These are phyloP conservation scores for Saccharomyces hybrid DNA, from an alignment of 1,139 yeast species.

Conservation along the genomic window DNA sequence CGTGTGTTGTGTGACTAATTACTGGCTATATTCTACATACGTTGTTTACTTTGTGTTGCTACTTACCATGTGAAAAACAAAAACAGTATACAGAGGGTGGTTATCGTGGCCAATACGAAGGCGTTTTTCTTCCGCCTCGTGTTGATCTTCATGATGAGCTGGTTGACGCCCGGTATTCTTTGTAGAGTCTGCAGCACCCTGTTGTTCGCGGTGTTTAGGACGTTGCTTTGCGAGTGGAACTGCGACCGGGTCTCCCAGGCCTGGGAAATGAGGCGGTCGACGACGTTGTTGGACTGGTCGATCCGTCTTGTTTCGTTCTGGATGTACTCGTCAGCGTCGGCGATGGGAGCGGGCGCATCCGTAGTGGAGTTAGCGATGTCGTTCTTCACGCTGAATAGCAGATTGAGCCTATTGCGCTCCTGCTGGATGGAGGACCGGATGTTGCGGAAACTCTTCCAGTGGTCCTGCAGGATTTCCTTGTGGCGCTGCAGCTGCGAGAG, in stretches of 20 bases:
- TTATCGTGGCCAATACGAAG: constrained; percentile 67
- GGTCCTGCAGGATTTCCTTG: constrained; percentile 66
- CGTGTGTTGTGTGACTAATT: background rate
- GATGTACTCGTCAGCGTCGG: constrained; percentile 57
- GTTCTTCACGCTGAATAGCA: constrained; percentile 65
- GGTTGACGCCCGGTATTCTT: constrained; percentile 75
- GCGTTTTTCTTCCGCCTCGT: constrained; percentile 86
- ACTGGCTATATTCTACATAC: background rate
- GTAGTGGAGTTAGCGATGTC: constrained; percentile 46
- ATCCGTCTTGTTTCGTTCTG: constrained; percentile 70
- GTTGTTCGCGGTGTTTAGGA: constrained; percentile 57
- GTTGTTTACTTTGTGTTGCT: background rate
- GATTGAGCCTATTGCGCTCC: constrained; percentile 67
- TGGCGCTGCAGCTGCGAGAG: constrained; percentile 79
- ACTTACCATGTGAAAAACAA: constrained; percentile 47
- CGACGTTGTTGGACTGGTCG: constrained; percentile 63
- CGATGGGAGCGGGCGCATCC: constrained; percentile 16
- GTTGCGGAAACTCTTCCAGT: constrained; percentile 53
- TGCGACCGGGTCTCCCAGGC: constrained; percentile 90
- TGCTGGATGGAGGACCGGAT: constrained; percentile 56
- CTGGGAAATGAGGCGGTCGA: constrained; percentile 71
- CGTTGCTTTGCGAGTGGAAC: constrained; percentile 60
- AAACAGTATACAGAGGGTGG: constrained; percentile 64
- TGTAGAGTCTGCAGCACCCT: constrained; percentile 55
- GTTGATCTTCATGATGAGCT: constrained; percentile 69